Evolutionary conservation across 2,329 filamentous ascomycete species (phyloP).

Genomic region (Colletotrichum falcatum): DNA sequence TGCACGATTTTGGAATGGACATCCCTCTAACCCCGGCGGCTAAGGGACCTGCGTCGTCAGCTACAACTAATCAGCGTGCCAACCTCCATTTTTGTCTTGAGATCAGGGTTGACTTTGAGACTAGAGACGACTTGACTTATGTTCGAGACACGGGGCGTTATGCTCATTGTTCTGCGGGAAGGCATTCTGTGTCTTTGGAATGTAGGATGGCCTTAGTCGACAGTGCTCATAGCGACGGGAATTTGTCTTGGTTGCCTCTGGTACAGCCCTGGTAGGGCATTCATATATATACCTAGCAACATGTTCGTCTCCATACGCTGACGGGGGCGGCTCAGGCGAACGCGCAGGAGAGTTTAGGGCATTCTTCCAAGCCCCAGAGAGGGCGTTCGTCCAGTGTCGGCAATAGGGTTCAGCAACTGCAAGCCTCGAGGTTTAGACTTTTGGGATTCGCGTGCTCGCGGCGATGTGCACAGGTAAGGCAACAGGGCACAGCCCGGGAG

Average conservation of each 20-base stretch:
- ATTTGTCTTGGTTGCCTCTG: background rate
- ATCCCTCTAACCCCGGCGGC: no score
- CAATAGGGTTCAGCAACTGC: background rate
- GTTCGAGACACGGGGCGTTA: background rate
- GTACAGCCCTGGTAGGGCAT: background rate
- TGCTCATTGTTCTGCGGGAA: background rate
- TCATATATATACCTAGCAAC: background rate
- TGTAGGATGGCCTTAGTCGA: background rate
- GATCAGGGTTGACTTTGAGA: no score
- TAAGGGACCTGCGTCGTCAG: no score
- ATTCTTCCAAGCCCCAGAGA: background rate
- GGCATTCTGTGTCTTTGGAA: background rate
- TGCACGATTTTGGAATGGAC: no score
- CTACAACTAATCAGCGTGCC: no score
- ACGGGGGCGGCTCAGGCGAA: no score
- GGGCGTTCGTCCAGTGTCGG: background rate
- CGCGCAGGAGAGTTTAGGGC: background rate
- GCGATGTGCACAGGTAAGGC: background rate
- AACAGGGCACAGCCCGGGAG: constrained; percentile 20
- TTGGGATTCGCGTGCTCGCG: background rate
- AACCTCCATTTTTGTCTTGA: no score
- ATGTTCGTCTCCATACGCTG: background rate
- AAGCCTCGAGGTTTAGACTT: background rate
- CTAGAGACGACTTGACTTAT: background rate
- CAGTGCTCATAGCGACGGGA: background rate